phyloP scores from a whole-genome alignment of 2,329 filamentous ascomycete species.

The Neofusicoccum cordaticola region DNA sequence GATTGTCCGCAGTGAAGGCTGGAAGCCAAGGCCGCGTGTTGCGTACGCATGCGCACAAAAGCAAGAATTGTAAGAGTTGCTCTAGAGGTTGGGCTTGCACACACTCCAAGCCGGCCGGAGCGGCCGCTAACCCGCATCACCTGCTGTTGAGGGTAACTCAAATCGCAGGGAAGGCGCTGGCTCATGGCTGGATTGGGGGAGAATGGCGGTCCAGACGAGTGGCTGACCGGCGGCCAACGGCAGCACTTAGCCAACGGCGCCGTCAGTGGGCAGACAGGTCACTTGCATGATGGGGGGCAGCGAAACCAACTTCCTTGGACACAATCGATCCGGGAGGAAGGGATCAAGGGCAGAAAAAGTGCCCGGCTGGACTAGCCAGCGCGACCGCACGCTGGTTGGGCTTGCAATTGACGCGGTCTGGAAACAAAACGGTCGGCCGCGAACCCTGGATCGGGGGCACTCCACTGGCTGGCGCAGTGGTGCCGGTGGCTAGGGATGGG shows the following conservation, averaged over 20 bases:
- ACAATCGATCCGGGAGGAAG: background rate
- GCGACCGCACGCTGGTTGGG: background rate
- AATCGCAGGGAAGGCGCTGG: background rate
- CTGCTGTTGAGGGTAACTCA: background rate
- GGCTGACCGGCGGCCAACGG: background rate
- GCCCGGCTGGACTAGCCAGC: background rate
- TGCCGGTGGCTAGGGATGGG: background rate
- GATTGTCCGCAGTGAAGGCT: too few relatives aligned
- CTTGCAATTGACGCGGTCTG: background rate
- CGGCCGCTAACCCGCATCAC: slow-evolving; percentile 10
- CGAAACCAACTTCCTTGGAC: background rate
- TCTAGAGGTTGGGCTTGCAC: background rate
- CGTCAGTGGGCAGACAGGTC: background rate
- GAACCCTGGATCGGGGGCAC: slow-evolving; percentile 3
- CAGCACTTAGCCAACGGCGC: background rate
- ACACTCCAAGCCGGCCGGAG: background rate
- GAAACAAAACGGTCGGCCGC: slow-evolving; percentile 13
- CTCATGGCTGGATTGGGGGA: background rate
- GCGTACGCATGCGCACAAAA: too few relatives aligned
- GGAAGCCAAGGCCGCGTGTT: too few relatives aligned
- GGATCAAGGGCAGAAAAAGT: background rate
- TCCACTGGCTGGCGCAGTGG: background rate
- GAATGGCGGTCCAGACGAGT: background rate
- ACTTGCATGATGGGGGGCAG: slow-evolving; percentile 10
- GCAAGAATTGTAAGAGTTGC: background rate